A percentile compares a stretch with the other conserved stretches of the same genome.
Evolutionary conservation across 179 eudicot genomes (phyloP).

Genomic region (Pouteria campechiana): DNA sequence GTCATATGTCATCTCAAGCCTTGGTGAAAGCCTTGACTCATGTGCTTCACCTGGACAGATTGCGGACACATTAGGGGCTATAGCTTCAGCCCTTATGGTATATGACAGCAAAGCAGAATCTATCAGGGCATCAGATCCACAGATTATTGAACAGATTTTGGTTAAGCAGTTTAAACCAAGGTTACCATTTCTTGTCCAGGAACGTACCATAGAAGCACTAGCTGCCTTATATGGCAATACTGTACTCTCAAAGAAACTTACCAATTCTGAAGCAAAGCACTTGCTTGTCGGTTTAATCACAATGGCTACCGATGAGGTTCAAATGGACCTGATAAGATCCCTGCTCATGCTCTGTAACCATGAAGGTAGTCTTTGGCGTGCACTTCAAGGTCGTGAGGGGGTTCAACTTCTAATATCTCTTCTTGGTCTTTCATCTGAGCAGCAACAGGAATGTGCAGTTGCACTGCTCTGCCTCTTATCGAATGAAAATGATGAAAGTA

Average conservation of each 20-base stretch:
- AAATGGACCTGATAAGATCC: slow-evolving; percentile 78
- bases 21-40: slow-evolving; percentile 94
- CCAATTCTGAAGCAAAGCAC: slow-evolving; percentile 81
- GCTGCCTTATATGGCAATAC: slow-evolving; percentile 91
- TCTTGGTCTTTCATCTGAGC: slow-evolving; percentile 97
- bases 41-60: slow-evolving; percentile 80
- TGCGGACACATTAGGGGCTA: slow-evolving; percentile 95
- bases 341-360: slow-evolving; percentile 68
- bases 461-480: slow-evolving; percentile 86
- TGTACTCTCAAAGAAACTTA: slow-evolving; percentile 62
- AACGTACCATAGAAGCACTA: slow-evolving; percentile 91
- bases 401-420: slow-evolving; percentile 93
- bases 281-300: slow-evolving; percentile 93
- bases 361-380: slow-evolving; percentile 79
- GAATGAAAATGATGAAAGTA: slow-evolving; percentile 90
- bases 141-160: slow-evolving; percentile 68
- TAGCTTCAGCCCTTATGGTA: slow-evolving; percentile 97
- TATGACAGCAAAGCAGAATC: slow-evolving; percentile 74
- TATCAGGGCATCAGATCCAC: slow-evolving; percentile 66
- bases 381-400: slow-evolving; percentile 97
- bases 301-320: slow-evolving; percentile 88
- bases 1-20: slow-evolving; percentile 89
- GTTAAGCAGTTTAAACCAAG: slow-evolving; percentile 73
- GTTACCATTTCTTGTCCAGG: slow-evolving; percentile 74
- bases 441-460: slow-evolving; percentile 97